These are phyloP conservation scores for Syncephalastrum monosporum DNA, from an alignment of 371 early-diverging fungal genomes.

Conservation along the genomic window DNA sequence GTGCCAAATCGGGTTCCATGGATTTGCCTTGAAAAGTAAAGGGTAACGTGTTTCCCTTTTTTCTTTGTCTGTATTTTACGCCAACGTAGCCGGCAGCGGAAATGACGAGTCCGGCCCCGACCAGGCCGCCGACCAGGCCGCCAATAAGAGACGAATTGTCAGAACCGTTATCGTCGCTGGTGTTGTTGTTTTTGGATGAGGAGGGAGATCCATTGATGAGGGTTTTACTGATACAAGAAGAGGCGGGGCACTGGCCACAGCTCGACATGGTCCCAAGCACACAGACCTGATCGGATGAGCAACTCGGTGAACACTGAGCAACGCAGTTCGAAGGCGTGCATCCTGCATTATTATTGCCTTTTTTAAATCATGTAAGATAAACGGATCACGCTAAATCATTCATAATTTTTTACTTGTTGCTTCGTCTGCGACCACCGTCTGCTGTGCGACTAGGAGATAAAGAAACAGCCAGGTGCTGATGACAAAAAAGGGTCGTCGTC, in stretches of 20 bases:
- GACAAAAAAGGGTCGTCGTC: too few relatives aligned
- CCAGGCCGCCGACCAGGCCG: conserved; percentile 40
- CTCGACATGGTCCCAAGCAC: conserved; percentile 35
- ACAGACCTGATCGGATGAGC: conserved; percentile 32
- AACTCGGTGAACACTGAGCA: conserved; percentile 30
- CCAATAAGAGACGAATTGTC: conserved; percentile 27
- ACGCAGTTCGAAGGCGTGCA: conserved; percentile 34
- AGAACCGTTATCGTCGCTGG: conserved; percentile 1
- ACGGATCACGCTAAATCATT: too few relatives aligned
- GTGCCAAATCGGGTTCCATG: conserved; percentile 1
- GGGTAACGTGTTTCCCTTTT: conserved; percentile 23
- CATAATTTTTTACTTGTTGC: too few relatives aligned
- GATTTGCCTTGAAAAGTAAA: conserved; percentile 21
- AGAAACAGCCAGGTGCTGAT: too few relatives aligned
- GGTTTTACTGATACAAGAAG: conserved; percentile 29
- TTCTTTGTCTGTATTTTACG: conserved; percentile 22
- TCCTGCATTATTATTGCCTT: too few relatives aligned
- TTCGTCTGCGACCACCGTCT: too few relatives aligned
- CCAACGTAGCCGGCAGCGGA: conserved; percentile 20
- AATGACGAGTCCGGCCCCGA: conserved; percentile 35
- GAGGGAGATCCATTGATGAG: conserved; percentile 21
- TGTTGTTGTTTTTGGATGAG: conserved; percentile 1
- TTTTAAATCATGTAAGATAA: too few relatives aligned
- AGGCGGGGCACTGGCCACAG: conserved; percentile 40
- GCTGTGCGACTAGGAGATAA: too few relatives aligned